Evolutionary conservation across 441 rosid genomes (phyloP).

Genomic region (Viola pubescens): DNA sequence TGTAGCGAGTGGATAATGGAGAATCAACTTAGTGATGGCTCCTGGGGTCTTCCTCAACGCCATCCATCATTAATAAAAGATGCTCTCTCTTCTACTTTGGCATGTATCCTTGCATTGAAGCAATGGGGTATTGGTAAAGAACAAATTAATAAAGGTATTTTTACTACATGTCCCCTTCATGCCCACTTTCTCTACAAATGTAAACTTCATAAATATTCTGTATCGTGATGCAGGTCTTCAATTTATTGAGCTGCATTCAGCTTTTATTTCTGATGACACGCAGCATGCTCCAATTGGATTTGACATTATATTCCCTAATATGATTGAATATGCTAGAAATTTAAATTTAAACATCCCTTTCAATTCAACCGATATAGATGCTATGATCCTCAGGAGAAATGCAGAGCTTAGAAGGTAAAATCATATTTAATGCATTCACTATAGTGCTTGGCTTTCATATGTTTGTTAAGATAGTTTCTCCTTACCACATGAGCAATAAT

Average conservation of each 20-base stretch:
- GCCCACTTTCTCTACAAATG: constrained; percentile 4
- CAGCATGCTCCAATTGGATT: constrained; percentile 59
- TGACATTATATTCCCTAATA: constrained; percentile 66
- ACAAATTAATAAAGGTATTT: constrained; percentile 49
- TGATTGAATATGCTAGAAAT: constrained; percentile 59
- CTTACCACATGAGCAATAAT: neutral
- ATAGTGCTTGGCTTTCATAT: neutral
- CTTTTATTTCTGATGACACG: constrained; percentile 46
- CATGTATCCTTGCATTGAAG: constrained; percentile 65
- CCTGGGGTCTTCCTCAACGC: constrained; percentile 56
- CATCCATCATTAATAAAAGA: constrained; percentile 49
- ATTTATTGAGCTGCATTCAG: constrained; percentile 52
- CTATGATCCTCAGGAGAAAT: constrained; percentile 42
- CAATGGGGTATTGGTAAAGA: constrained; percentile 66
- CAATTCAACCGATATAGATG: constrained; percentile 34
- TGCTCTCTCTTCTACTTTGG: constrained; percentile 60
- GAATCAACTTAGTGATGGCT: constrained; percentile 66
- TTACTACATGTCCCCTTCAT: neutral
- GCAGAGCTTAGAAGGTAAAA: constrained; percentile 50
- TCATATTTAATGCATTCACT: constrained; percentile 3
- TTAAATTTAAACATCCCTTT: constrained; percentile 59
- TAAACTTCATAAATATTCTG: constrained; percentile 6
- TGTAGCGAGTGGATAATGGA: constrained; percentile 61
- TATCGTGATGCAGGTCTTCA: constrained; percentile 43
- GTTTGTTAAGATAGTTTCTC: neutral